These are phyloP conservation scores for Acanthamoeba polyphaga DNA, from an alignment of 208 protist genomes.

Conservation along the genomic window DNA sequence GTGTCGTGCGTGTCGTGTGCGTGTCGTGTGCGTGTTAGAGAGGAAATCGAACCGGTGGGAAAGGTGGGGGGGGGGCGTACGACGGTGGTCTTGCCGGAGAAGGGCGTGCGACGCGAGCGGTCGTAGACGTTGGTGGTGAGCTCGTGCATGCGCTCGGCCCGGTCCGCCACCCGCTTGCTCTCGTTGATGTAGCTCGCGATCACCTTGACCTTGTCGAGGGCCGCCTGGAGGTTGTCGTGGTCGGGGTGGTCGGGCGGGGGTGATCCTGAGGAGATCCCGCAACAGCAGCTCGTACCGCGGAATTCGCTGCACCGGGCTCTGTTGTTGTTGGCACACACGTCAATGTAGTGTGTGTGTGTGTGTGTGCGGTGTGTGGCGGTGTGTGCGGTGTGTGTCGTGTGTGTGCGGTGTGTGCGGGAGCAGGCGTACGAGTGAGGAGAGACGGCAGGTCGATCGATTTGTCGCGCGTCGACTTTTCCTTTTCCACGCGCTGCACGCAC, in stretches of 20 bases:
- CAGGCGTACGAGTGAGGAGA: conserved; percentile 10
- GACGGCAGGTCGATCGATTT: background rate
- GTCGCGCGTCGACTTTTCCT: conserved; percentile 50
- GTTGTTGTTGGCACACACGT: background rate
- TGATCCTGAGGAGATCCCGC: conserved; percentile 34
- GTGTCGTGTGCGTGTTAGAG: too few species aligned
- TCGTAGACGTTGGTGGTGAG: conserved; percentile 16
- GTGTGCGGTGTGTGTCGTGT: too few species aligned
- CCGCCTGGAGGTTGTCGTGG: background rate
- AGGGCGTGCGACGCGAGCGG: background rate
- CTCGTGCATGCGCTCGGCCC: conserved; percentile 33
- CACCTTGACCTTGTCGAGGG: conserved; percentile 61
- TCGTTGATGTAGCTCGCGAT: conserved; percentile 35
- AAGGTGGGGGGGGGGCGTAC: background rate
- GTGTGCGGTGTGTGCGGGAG: background rate
- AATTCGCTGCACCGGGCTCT: conserved; percentile 38
- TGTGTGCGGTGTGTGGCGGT: too few species aligned
- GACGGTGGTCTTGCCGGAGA: background rate
- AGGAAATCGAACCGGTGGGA: too few species aligned
- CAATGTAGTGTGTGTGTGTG: too few species aligned
- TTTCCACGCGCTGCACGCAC: background rate
- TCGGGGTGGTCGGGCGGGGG: conserved; percentile 33
- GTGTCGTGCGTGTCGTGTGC: background rate
- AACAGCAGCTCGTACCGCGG: conserved; percentile 54
- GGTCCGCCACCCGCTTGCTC: conserved; percentile 33